phyloP scores from a whole-genome alignment of 1,284 basidiomycete genomes.

The Austroboletus novae-zelandiae region DNA sequence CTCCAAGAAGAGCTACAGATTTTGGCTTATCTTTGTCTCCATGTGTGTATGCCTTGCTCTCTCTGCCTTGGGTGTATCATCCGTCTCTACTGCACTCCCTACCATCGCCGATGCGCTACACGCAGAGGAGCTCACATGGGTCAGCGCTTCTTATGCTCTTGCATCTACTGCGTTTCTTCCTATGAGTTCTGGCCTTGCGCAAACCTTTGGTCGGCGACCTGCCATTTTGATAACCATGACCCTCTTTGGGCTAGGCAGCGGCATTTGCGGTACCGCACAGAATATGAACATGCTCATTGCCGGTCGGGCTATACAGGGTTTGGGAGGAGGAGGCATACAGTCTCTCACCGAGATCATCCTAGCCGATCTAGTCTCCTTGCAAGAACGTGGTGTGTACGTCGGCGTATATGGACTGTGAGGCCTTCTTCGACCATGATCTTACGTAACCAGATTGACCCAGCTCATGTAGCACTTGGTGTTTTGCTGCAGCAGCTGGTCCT shows the following conservation, averaged over 20 bases:
- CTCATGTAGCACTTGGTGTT: slow-evolving; percentile 2
- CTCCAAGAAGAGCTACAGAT: slow-evolving; percentile 1
- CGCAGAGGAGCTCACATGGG: slow-evolving; percentile 33
- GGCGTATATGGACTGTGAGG: slow-evolving; percentile 26
- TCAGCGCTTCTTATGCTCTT: slow-evolving; percentile 31
- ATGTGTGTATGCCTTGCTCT: slow-evolving; percentile 5
- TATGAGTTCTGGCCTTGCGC: slow-evolving; percentile 25
- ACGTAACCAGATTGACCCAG: neutral
- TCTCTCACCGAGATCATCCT: slow-evolving; percentile 36
- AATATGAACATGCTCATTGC: slow-evolving; percentile 39
- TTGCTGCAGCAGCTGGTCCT: slow-evolving; percentile 29
- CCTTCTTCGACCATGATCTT: neutral
- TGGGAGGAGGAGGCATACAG: slow-evolving; percentile 37
- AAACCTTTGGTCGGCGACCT: slow-evolving; percentile 32
- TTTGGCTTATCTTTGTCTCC: slow-evolving; percentile 4
- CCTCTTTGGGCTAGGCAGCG: slow-evolving; percentile 33
- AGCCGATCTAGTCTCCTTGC: slow-evolving; percentile 38
- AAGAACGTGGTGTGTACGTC: slow-evolving; percentile 37
- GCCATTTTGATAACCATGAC: slow-evolving; percentile 31
- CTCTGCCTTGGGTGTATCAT: slow-evolving; percentile 2
- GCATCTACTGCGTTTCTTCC: slow-evolving; percentile 31
- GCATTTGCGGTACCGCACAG: slow-evolving; percentile 38
- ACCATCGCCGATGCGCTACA: slow-evolving; percentile 32
- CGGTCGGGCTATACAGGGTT: slow-evolving; percentile 36
- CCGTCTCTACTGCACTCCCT: slow-evolving; percentile 32